Evolutionary conservation across 2,329 filamentous ascomycete species (phyloP).

Genomic region (Cladophialophora psammophila): DNA sequence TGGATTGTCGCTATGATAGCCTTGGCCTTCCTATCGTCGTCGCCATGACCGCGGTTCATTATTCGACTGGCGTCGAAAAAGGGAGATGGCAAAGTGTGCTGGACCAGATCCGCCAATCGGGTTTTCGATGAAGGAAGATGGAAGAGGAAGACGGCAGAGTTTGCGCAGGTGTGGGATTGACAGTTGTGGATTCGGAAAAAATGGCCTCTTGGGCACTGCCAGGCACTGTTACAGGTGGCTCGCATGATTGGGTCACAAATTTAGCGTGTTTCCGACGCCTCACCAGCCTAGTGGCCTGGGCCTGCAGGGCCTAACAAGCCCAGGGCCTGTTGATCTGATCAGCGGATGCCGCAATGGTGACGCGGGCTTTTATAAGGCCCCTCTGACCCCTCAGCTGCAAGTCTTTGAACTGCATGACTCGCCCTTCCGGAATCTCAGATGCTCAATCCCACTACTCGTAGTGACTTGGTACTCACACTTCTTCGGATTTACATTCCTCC

Average conservation of each 20-base stretch:
- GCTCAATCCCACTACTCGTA: no score
- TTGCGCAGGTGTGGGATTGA: conserved; percentile 3
- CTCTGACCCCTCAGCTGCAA: conserved; percentile 5
- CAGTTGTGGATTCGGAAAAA: conserved; percentile 1
- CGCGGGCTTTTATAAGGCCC: conserved; percentile 3
- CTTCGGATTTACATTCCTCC: not conserved
- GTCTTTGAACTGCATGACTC: conserved; percentile 5
- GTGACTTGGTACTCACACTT: no score
- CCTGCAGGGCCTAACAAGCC: no score
- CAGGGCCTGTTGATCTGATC: conserved; percentile 6
- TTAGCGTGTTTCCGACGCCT: conserved; percentile 2
- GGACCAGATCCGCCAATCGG: not conserved
- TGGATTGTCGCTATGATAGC: not conserved
- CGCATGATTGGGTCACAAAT: not conserved
- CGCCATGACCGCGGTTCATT: not conserved
- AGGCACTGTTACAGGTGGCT: not conserved
- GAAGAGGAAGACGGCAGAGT: not conserved
- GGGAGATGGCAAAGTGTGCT: no score
- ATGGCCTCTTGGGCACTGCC: not conserved
- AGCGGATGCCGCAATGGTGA: conserved; percentile 2
- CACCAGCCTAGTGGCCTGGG: no score
- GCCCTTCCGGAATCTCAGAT: not conserved
- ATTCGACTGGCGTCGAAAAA: no score
- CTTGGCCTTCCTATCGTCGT: conserved; percentile 1
- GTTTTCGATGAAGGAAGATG: not conserved